Evolutionary conservation across 768 basidiomycete genomes (phyloP).

Genomic region (Phanerodontia chrysosporium): DNA sequence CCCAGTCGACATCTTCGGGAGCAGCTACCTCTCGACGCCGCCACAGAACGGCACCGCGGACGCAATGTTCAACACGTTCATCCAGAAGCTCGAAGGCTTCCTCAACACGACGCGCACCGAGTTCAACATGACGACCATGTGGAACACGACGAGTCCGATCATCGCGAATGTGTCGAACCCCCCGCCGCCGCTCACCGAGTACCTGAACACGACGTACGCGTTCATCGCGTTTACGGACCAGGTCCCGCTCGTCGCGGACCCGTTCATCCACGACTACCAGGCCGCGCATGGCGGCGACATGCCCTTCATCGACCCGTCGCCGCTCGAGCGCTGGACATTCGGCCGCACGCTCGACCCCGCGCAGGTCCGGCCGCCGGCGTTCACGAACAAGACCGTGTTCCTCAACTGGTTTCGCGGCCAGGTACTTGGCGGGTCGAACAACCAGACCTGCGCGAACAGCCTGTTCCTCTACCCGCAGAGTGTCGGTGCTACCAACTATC

Average conservation of each 20-base stretch:
- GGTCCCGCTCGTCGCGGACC: slow-evolving; percentile 22
- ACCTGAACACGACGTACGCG: slow-evolving; percentile 25
- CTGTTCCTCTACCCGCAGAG: slow-evolving; percentile 28
- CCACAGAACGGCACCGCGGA: slow-evolving; percentile 15
- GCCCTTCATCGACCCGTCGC: slow-evolving; percentile 28
- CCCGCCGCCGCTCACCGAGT: slow-evolving; percentile 15
- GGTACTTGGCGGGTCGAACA: slow-evolving; percentile 13
- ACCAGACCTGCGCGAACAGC: slow-evolving; percentile 22
- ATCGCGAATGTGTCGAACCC: slow-evolving; percentile 14
- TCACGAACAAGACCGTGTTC: slow-evolving; percentile 25
- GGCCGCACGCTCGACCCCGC: slow-evolving; percentile 15
- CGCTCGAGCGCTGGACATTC: slow-evolving; percentile 23
- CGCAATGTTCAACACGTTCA: slow-evolving; percentile 24
- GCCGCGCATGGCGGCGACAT: slow-evolving; percentile 19
- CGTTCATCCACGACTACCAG: slow-evolving; percentile 23
- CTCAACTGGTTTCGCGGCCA: slow-evolving; percentile 25
- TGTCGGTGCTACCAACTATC: slow-evolving; percentile 19
- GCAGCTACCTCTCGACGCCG: slow-evolving; percentile 20
- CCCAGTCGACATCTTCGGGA: slow-evolving; percentile 20
- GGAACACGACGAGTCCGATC: slow-evolving; percentile 19
- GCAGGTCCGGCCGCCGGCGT: slow-evolving; percentile 12
- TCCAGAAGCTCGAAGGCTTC: slow-evolving; percentile 24
- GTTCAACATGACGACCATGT: slow-evolving; percentile 18
- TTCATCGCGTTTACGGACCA: slow-evolving; percentile 24
- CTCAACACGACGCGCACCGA: slow-evolving; percentile 22